Evolutionary conservation across 2,329 filamentous ascomycete genomes (phyloP).

Genomic region (Coniochaeta sp.): DNA sequence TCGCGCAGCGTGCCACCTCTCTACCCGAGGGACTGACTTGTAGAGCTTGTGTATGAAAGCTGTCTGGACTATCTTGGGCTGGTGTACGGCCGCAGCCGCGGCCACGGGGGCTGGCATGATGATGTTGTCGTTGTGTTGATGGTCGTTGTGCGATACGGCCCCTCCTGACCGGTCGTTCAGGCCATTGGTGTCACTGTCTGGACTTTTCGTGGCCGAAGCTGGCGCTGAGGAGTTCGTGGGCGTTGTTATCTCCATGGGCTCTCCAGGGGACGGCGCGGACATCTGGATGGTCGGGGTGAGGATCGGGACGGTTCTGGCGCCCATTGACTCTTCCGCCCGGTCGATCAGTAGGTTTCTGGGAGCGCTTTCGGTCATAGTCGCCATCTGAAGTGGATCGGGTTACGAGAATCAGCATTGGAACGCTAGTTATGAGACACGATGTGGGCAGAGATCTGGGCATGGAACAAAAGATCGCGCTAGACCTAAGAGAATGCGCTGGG

Average conservation of each 20-base stretch:
- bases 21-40: slow-evolving; percentile 55
- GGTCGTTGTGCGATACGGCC: slow-evolving; percentile 31
- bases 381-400: slow-evolving; percentile 36
- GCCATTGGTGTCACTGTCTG: slow-evolving; percentile 26
- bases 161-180: slow-evolving; percentile 19
- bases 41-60: slow-evolving; percentile 99
- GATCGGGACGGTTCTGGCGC: slow-evolving; percentile 50
- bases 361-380: slow-evolving; percentile 43
- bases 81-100: slow-evolving; percentile 72
- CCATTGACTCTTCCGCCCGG: slow-evolving; percentile 36
- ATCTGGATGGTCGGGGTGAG: slow-evolving; percentile 50
- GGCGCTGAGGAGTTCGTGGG: slow-evolving; percentile 38
- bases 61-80: slow-evolving; percentile 96
- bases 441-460: neutral
- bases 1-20: slow-evolving; percentile 8
- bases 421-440: slow-evolving; percentile 2
- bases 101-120: slow-evolving; percentile 45
- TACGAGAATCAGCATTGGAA: slow-evolving; percentile 2
- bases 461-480: neutral
- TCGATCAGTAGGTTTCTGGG: slow-evolving; percentile 34
- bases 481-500: neutral
- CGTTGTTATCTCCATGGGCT: slow-evolving; percentile 56
- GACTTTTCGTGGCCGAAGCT: slow-evolving; percentile 34
- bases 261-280: slow-evolving; percentile 49
- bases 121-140: slow-evolving; percentile 21